Base-by-base conservation (phyloP, 768 basidiomycete genomes). In the Amanita jacksonii region DNA sequence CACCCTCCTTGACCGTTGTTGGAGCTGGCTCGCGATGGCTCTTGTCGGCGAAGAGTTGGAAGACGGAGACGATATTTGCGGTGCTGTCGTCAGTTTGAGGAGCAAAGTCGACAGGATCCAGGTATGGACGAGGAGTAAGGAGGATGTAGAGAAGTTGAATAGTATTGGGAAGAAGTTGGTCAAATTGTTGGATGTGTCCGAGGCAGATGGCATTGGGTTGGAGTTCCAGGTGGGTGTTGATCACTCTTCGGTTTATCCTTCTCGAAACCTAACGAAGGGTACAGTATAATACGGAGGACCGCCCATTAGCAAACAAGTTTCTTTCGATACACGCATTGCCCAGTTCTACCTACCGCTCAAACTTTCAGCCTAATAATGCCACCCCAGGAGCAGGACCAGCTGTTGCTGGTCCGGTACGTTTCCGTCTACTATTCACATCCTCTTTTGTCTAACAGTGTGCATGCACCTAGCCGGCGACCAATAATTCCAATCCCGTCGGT, bases 21-120 rank as follows among this genome's bases (percentile, higher is more conserved):
- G 92, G 91, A 73, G 72, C 37, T 91, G 88, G 79, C 69, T 94
- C 15, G 80, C 85, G 24, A 90, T 94, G 84, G 88, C 86, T 3
- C 73, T 96, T 9, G 85, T 96, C 8, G 92, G 89, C 5, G 81
- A 89, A 63, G 80, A 85, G 57, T 70, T 85, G 54, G 77, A 77
- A 56, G 81, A 71, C 38, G 81, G 66, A 20, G 77, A 72, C 51
- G 91, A 78, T 57, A 84, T 92, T 45, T 88, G 84, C 50, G 85
- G 85, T 32, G 84, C 85, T 0, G 92, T 94, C 13, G 89, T 93
- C 38, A 89, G 86, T 52, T 64, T 90, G 59, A 69, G 88, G 53
- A 81, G 79, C 51, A 91, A 89, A 62, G 79, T 89, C 41, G 88
- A 94, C 57, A 69, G 92, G 41, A 88, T 96, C 43, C 92, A 96